A percentile compares a stretch with the other conserved stretches of the same genome.
Evolutionary conservation across 768 basidiomycete species (phyloP).

Genomic region (Termitomyces sp.): DNA sequence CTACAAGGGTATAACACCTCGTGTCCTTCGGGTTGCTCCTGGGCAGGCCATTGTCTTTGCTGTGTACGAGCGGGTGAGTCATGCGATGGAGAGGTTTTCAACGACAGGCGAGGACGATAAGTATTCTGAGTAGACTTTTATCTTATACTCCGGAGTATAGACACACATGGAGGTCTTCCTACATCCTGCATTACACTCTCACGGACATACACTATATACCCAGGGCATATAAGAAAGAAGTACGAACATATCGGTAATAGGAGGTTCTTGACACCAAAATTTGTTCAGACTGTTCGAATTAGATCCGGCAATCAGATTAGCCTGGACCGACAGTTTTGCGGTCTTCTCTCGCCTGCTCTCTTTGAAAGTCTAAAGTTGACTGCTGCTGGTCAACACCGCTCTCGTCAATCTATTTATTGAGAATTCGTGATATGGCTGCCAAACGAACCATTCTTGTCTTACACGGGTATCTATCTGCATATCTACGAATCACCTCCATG

Average conservation of each 20-base stretch:
- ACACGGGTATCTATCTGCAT: slow-evolving; percentile 34
- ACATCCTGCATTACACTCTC: background rate
- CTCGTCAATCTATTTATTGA: background rate
- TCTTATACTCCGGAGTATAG: background rate
- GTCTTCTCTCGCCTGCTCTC: too few relatives aligned
- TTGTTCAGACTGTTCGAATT: too few relatives aligned
- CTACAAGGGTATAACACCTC: slow-evolving; percentile 98
- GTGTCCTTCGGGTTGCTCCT: slow-evolving; percentile 93
- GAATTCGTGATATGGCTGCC: slow-evolving; percentile 14
- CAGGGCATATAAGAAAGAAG: background rate
- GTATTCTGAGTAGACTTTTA: slow-evolving; percentile 57
- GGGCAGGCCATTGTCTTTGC: slow-evolving; percentile 97
- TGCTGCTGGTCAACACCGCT: slow-evolving; percentile 1
- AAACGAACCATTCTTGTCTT: slow-evolving; percentile 33
- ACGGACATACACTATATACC: background rate
- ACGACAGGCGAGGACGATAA: slow-evolving; percentile 53
- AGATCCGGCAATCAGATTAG: background rate
- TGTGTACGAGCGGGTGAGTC: slow-evolving; percentile 89
- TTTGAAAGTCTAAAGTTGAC: too few relatives aligned
- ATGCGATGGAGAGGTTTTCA: slow-evolving; percentile 65
- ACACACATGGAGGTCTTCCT: background rate
- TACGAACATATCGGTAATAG: background rate
- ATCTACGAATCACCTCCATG: background rate
- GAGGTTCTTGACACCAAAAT: background rate
- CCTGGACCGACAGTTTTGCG: too few relatives aligned